Conservation (phyloP, 106 monocot genomes). For the Allium cepa region DNA sequence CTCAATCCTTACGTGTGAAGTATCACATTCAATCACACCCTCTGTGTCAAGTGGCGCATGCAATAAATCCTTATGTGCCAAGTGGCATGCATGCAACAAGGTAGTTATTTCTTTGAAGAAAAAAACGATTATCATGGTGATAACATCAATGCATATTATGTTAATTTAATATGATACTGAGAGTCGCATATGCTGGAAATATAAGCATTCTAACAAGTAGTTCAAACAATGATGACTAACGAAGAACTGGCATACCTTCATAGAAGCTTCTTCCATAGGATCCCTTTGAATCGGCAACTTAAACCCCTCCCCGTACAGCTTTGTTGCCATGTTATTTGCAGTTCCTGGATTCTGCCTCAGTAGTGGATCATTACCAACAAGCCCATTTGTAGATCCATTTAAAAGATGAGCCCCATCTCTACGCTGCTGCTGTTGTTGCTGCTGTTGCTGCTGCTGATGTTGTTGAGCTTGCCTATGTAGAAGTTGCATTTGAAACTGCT, state of each 20-base stretch:
- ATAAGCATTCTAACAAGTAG: not conserved
- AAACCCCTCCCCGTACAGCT: constrained; percentile 73
- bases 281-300: constrained; percentile 66
- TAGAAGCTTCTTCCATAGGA: constrained; percentile 54
- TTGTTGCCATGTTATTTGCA: constrained; percentile 79
- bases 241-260: constrained; percentile 32
- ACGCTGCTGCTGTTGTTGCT: constrained; percentile 45
- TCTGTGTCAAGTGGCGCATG: too few relatives aligned
- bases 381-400: constrained; percentile 55
- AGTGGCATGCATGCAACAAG: too few relatives aligned
- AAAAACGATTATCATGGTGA: too few relatives aligned
- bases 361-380: constrained; percentile 52
- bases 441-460: constrained; percentile 10
- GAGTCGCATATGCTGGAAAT: too few relatives aligned
- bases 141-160: too few relatives aligned
- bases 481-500: constrained; percentile 28
- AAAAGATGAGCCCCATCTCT: constrained; percentile 52
- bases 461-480: constrained; percentile 24
- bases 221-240: not conserved
- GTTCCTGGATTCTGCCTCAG: constrained; percentile 51
- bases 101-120: too few relatives aligned
- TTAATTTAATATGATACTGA: too few relatives aligned
- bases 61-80: too few relatives aligned
- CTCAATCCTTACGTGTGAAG: too few relatives aligned
- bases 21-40: too few relatives aligned